Evolutionary conservation across 1,284 basidiomycete species (phyloP).

Genomic region (Apiotrichum laibachii): DNA sequence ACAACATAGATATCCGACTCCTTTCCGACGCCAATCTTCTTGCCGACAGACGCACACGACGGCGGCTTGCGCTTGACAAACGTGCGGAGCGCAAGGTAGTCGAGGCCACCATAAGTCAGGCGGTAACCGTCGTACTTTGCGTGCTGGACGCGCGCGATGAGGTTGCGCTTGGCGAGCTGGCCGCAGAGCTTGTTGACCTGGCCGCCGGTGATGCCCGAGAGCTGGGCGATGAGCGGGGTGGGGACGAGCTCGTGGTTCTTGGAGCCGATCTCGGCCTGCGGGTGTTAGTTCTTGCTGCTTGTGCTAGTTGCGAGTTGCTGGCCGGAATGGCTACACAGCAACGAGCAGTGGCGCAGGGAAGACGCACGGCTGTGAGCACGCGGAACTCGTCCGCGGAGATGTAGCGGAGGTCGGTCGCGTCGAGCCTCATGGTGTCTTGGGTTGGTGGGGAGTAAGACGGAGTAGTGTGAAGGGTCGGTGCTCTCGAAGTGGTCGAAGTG

Average conservation of each 20-base stretch:
- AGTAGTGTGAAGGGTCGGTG: neutral
- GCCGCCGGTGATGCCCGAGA: slow-evolving; percentile 84
- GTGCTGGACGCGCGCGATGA: slow-evolving; percentile 87
- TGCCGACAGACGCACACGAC: slow-evolving; percentile 74
- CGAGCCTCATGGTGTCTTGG: slow-evolving; percentile 76
- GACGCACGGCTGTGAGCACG: slow-evolving; percentile 80
- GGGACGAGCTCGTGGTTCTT: slow-evolving; percentile 98
- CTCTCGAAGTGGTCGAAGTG: neutral
- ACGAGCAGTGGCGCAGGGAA: too few relatives aligned
- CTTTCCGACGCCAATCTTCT: slow-evolving; percentile 97
- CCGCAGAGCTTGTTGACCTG: slow-evolving; percentile 92
- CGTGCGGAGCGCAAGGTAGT: slow-evolving; percentile 90
- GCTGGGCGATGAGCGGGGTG: slow-evolving; percentile 79
- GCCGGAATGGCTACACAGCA: too few relatives aligned
- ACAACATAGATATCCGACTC: slow-evolving; percentile 97
- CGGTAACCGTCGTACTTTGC: slow-evolving; percentile 96
- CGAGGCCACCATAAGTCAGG: slow-evolving; percentile 95
- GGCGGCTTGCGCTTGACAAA: slow-evolving; percentile 84
- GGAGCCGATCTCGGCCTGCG: slow-evolving; percentile 91
- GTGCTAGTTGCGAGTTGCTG: neutral
- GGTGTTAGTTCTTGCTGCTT: neutral
- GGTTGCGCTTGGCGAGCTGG: slow-evolving; percentile 82
- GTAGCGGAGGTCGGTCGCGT: slow-evolving; percentile 92
- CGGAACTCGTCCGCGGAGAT: slow-evolving; percentile 89
- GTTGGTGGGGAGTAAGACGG: neutral